These are phyloP conservation scores for Nannizziopsis barbatae DNA, from an alignment of 2,329 filamentous ascomycete species.

Conservation along the genomic window DNA sequence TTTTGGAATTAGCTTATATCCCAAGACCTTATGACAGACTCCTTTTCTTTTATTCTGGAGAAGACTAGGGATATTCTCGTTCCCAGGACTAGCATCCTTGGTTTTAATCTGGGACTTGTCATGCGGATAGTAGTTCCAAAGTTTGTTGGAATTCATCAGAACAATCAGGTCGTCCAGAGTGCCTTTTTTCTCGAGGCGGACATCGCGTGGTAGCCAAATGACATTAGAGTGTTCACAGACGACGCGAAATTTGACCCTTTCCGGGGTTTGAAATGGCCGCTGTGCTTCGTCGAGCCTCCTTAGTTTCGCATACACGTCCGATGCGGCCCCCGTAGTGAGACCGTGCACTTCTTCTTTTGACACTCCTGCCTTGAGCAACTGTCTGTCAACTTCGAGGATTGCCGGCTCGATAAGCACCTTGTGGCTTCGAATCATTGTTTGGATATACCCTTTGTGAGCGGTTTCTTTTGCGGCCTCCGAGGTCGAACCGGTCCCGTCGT, in stretches of 20 bases:
- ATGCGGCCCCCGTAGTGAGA: conserved; percentile 9
- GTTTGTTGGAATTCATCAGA: background rate
- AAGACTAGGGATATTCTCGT: background rate
- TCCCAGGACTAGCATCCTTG: background rate
- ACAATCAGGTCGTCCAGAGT: conserved; percentile 8
- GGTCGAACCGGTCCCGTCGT: background rate
- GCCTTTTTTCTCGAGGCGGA: conserved; percentile 8
- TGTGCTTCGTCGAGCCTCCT: conserved; percentile 6
- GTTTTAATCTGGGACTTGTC: background rate
- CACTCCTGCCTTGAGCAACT: conserved; percentile 9
- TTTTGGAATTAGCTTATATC: conserved; percentile 10
- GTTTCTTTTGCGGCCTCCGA: background rate
- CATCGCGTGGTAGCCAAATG: conserved; percentile 6
- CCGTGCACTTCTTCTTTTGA: conserved; percentile 9
- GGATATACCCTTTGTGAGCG: conserved; percentile 8
- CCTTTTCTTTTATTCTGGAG: background rate
- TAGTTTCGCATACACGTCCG: conserved; percentile 13
- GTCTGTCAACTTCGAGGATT: conserved; percentile 11
- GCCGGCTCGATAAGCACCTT: conserved; percentile 10
- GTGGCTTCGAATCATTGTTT: conserved; percentile 11
- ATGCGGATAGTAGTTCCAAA: background rate
- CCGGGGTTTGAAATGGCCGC: background rate
- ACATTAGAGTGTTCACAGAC: conserved; percentile 6
- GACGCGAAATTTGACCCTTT: conserved; percentile 11
- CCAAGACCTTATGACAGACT: conserved; percentile 4